Evolutionary conservation across 441 rosid genomes (phyloP).

Genomic region (Capsella rubella): DNA sequence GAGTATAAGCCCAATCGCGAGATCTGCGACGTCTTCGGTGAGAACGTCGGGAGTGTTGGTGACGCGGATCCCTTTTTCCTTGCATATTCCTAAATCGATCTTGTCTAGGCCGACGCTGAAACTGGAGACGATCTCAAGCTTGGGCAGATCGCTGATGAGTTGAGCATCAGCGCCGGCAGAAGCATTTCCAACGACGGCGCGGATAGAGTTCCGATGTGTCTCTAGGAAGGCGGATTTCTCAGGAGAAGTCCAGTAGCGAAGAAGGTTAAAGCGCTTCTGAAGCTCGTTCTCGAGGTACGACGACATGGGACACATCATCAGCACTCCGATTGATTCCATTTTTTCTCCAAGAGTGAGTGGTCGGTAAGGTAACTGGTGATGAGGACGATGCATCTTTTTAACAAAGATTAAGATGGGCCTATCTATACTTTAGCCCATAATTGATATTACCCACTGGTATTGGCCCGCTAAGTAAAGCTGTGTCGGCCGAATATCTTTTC

Average conservation of each 20-base stretch:
- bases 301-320: slow-evolving; percentile 71
- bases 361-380: background rate
- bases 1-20: slow-evolving; percentile 80
- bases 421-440: background rate
- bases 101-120: slow-evolving; percentile 91
- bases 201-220: slow-evolving; percentile 63
- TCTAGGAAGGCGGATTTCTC: slow-evolving; percentile 63
- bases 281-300: slow-evolving; percentile 75
- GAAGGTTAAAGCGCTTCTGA: slow-evolving; percentile 72
- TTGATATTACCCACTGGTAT: background rate
- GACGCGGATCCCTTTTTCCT: slow-evolving; percentile 79
- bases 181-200: slow-evolving; percentile 76
- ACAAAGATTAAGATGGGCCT: background rate
- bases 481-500: background rate
- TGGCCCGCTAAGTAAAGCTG: background rate
- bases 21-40: slow-evolving; percentile 93
- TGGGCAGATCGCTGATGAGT: slow-evolving; percentile 73
- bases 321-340: slow-evolving; percentile 65
- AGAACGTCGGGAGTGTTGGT: slow-evolving; percentile 92
- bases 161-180: slow-evolving; percentile 72
- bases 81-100: slow-evolving; percentile 83
- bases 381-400: background rate
- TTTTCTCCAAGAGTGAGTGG: slow-evolving; percentile 15
- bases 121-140: slow-evolving; percentile 77
- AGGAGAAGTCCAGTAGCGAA: slow-evolving; percentile 58